These are phyloP conservation scores for Ogataea trehalophila DNA, from an alignment of 805 yeast genomes.

Conservation along the genomic window DNA sequence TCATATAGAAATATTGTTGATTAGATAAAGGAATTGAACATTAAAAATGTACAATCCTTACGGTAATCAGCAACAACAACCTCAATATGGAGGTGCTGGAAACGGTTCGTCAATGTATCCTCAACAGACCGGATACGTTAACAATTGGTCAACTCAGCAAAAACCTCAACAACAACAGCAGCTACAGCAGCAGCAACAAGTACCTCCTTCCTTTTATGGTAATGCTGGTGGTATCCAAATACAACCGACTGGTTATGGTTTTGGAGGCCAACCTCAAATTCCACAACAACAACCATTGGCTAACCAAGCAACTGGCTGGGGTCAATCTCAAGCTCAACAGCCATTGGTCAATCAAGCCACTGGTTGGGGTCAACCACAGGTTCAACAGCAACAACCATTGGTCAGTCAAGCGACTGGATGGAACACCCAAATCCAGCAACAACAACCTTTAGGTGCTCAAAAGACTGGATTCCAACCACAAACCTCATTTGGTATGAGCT, in stretches of 20 bases:
- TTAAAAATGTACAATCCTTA: slow-evolving; percentile 21
- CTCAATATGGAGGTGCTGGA: slow-evolving; percentile 16
- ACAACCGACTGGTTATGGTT: slow-evolving; percentile 38
- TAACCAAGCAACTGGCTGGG: slow-evolving; percentile 12
- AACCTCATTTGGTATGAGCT: slow-evolving; percentile 15
- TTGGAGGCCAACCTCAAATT: slow-evolving; percentile 23
- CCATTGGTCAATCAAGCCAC: slow-evolving; percentile 7
- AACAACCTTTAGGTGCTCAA: slow-evolving; percentile 18
- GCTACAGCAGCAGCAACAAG: slow-evolving; percentile 27
- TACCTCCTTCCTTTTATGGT: slow-evolving; percentile 24
- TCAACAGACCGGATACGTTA: slow-evolving; percentile 22
- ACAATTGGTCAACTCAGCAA: slow-evolving; percentile 17
- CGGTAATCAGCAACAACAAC: slow-evolving; percentile 17
- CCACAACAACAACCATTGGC: slow-evolving; percentile 6
- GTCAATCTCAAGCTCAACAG: slow-evolving; percentile 5
- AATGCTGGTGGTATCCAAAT: slow-evolving; percentile 19
- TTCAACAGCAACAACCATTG: slow-evolving; percentile 9
- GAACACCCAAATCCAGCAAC: slow-evolving; percentile 6
- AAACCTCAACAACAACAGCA: slow-evolving; percentile 31
- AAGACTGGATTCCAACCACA: slow-evolving; percentile 25
- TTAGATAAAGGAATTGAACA: not conserved
- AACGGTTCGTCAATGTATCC: slow-evolving; percentile 11
- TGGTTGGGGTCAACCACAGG: slow-evolving; percentile 13
- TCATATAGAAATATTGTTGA: not conserved
- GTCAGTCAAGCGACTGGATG: slow-evolving; percentile 22